Percentiles rank a stretch among this genome's conserved stretches.
Conservation (phyloP, 2,329 filamentous ascomycete genomes). For the Colletotrichum euphorbiae region DNA sequence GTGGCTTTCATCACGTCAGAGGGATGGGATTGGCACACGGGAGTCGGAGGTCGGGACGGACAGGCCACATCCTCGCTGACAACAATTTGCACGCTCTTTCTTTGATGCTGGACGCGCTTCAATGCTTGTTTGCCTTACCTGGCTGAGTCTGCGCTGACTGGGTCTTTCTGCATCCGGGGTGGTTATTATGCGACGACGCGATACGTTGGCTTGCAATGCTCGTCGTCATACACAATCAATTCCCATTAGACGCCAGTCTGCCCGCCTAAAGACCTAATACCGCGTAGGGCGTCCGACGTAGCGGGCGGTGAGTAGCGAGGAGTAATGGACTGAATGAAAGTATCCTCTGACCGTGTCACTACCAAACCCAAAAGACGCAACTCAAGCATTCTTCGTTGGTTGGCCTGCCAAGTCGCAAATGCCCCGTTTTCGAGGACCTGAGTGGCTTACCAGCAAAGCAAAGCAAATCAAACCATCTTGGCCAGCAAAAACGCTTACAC, state of each 20-base stretch:
- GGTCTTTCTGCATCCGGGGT: neutral
- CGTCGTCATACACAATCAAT: slow-evolving; percentile 15
- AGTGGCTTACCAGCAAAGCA: slow-evolving; percentile 17
- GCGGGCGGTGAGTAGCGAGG: slow-evolving; percentile 1
- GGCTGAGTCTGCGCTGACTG: neutral
- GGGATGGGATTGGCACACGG: too few species aligned
- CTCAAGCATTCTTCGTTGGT: slow-evolving; percentile 35
- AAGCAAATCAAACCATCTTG: neutral
- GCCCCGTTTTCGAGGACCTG: slow-evolving; percentile 28
- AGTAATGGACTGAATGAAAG: slow-evolving; percentile 12
- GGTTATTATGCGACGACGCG: slow-evolving; percentile 17
- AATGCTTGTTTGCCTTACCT: neutral
- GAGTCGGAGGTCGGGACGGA: slow-evolving; percentile 2
- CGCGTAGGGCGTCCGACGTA: neutral
- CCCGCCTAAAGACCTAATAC: neutral
- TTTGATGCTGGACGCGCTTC: slow-evolving; percentile 5
- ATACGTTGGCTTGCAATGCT: slow-evolving; percentile 12
- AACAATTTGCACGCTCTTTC: slow-evolving; percentile 2
- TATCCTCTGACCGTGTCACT: neutral
- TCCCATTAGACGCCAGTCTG: neutral
- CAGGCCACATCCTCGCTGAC: slow-evolving; percentile 10
- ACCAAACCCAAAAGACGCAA: neutral
- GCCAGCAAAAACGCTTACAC: slow-evolving; percentile 28
- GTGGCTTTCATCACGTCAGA: slow-evolving; percentile 22
- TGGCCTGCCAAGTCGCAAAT: slow-evolving; percentile 38